phyloP scores from a whole-genome alignment of 208 protist species.

The Leishmania lainsoni region DNA sequence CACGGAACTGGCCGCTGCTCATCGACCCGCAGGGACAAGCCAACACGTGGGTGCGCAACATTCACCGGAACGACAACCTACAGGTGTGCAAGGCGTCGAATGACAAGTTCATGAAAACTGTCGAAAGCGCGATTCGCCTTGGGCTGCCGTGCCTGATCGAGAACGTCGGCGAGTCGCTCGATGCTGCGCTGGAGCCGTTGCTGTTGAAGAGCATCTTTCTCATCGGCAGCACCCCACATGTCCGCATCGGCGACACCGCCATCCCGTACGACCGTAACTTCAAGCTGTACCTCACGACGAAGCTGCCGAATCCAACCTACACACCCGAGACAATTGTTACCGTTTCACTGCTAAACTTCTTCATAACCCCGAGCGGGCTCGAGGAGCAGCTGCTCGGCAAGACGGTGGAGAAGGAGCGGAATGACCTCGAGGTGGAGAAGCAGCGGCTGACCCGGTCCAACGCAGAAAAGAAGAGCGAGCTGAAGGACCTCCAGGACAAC shows the following conservation, averaged over 20 bases:
- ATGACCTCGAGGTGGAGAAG: constrained; percentile 97
- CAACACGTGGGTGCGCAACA: constrained; percentile 97
- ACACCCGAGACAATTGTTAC: constrained; percentile 96
- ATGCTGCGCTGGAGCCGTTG: constrained; percentile 96
- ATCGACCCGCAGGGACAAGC: constrained; percentile 99
- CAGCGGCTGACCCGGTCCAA: constrained; percentile 94
- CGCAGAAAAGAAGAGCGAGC: constrained; percentile 95
- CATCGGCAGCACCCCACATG: constrained; percentile 92
- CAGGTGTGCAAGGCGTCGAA: constrained; percentile 96
- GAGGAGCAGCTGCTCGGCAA: constrained; percentile 97
- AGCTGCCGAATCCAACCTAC: constrained; percentile 97
- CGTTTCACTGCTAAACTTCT: constrained; percentile 98
- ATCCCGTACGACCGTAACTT: constrained; percentile 97
- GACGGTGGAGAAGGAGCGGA: constrained; percentile 97
- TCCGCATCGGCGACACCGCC: constrained; percentile 97
- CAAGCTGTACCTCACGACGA: constrained; percentile 97
- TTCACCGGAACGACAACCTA: constrained; percentile 93
- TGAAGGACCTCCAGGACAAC: constrained; percentile 96
- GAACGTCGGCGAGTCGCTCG: constrained; percentile 95
- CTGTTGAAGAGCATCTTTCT: constrained; percentile 95
- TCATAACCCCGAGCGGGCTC: constrained; percentile 95
- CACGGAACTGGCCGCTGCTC: constrained; percentile 96
- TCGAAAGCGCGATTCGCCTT: constrained; percentile 97
- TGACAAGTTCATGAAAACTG: constrained; percentile 93
- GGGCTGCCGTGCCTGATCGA: constrained; percentile 97